Evolutionary conservation across 2,329 filamentous ascomycete genomes (phyloP), one percentile per base, ranked within the genome.

Genomic region (Ramichloridium luteum): DNA sequence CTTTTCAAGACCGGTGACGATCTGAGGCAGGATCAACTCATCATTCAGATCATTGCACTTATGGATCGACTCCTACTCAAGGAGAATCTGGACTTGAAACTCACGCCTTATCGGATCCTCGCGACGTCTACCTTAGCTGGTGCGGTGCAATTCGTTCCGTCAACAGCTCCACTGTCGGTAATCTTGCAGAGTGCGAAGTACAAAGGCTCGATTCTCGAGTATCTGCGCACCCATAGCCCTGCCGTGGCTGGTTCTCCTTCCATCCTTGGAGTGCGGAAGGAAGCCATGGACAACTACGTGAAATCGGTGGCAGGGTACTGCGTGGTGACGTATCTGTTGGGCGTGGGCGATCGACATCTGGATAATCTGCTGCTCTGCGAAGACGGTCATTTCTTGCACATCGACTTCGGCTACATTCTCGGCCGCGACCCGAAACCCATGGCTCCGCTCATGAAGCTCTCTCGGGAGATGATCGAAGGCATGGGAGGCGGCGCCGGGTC

Each of bases 371-470:
- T 98, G 15, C 73, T 98, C 4, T 74, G 85, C 0, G 86, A 90
- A 1, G 80, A 86, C 45, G 90, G 74, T 4, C 84, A 92, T 57
- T 98, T 98, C 65, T 94, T 98, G 69, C 90, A 98, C 55, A 86
- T 88, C 16, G 90, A 98, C 56, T 98, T 98, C 49, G 90, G 92
- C 25, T 98, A 93, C 58, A 98, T 98, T 40, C 77, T 98, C 1
- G 90, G 90, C 12, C 81, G 90, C 25, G 90, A 98, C 46, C 90
- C 90, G 0, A 98, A 98, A 53, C 90, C 90, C 0, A 96, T 98
- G 52, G 88, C 90, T 0, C 90, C 90, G 0, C 76, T 88, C 31
- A 93, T 98, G 78, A 98, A 98, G 57, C 73, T 98, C 6, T 88
- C 80, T 51, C 88, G 86, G 47, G 88, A 98, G 53, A 98, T 98